Base-by-base conservation (phyloP, 2,329 filamentous ascomycete species). In the Calycina marina region DNA sequence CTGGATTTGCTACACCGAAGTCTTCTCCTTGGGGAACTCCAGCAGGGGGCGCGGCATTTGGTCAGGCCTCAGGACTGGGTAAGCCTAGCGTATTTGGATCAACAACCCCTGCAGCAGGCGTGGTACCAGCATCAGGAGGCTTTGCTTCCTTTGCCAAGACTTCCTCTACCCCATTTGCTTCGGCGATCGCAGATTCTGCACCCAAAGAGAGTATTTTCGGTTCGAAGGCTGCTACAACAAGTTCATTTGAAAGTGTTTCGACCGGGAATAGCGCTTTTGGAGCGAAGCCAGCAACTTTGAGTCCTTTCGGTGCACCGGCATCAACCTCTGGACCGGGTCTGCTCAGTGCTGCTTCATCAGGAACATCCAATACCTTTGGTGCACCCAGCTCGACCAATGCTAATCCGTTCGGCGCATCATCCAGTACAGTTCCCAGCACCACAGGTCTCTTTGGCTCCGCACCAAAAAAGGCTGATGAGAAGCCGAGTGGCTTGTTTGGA, bases 1-100 rank as follows among this genome's bases (percentile, higher is more conserved):
- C 63, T 5, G 56, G 58, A 9, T 42, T 43, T 25, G 45, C 65
- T 16, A 65, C 65, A 2, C 14, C 14, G 42, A 43, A 57, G 28
- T 43, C 57, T 2, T 74, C 71, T 4, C 67, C 67, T 8, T 76
- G 71, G 71, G 60, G 58, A 4, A 46, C 59, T 13, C 51, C 57
- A 3, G 40, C 33, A 15, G 34, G 54, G 25, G 41, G 52, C 18
- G 45, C 50, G 12, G 56, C 64, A 2, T 75, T 76, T 50, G 70
- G 70, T 2, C 67, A 73, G 46, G 52, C 63, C 5, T 59, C 62
- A 10, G 68, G 70, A 34, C 48, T 62, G 5, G 56, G 53, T 32
- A 42, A 47, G 24, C 40, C 42, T 31, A 54, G 59, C 32, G 55
- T 53, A 3, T 57, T 54, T 29, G 51, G 46, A 10, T 37, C 48